A percentile compares a stretch with the other conserved stretches of the same genome.
Conservation (phyloP, 306 rosid species). For the Herpetospermum pedunculosum region DNA sequence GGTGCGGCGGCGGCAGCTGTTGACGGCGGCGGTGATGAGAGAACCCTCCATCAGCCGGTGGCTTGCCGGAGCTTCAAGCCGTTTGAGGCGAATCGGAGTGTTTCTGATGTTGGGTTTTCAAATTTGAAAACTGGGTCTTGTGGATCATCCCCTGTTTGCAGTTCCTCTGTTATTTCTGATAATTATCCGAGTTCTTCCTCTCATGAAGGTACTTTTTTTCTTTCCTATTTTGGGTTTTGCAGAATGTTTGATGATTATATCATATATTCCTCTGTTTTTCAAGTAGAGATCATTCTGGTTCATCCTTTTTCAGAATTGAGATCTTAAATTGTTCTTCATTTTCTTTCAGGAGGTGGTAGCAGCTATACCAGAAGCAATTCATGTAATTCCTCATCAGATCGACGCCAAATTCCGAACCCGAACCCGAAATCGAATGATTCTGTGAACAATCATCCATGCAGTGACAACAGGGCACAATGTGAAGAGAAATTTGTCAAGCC, state of each 20-base stretch:
- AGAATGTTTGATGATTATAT: not conserved
- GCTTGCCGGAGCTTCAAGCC: constrained; percentile 20
- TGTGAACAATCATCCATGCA: not conserved
- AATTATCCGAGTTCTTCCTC: constrained; percentile 25
- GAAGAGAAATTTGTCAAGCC: not conserved
- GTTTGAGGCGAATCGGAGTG: not conserved
- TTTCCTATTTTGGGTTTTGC: not conserved
- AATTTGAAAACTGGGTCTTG: constrained; percentile 18
- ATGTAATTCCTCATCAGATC: constrained; percentile 21
- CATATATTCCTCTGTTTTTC: not conserved
- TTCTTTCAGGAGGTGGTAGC: constrained; percentile 39
- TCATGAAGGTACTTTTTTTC: constrained; percentile 36
- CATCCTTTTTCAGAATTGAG: not conserved
- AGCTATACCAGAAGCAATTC: constrained; percentile 38
- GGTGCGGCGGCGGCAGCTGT: constrained; percentile 10
- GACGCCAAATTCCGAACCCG: not conserved
- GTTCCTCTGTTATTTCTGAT: constrained; percentile 43
- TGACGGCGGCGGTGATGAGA: not conserved
- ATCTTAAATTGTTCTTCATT: not conserved
- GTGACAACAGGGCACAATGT: not conserved
- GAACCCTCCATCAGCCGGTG: constrained; percentile 9
- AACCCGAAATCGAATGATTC: not conserved
- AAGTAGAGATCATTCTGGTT: not conserved
- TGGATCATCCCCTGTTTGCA: constrained; percentile 37
- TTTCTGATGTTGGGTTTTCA: not conserved